A percentile compares a stretch with the other conserved stretches of the same genome.
phyloP scores from a whole-genome alignment of 2,329 filamentous ascomycete species.

The Neurospora crassa region DNA sequence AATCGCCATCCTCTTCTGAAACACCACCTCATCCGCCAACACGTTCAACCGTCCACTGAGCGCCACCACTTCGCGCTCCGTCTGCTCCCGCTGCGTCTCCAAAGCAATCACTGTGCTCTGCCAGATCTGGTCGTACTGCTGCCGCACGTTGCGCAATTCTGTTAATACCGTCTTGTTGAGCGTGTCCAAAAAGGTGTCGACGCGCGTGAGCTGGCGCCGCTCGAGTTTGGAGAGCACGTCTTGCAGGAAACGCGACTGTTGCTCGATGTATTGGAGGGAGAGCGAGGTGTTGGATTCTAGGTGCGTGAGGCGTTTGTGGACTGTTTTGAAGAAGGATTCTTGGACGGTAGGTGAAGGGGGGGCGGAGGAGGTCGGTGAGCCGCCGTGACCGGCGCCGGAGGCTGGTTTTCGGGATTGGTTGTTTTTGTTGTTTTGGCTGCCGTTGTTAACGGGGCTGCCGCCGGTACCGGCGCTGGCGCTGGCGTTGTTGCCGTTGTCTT shows the following conservation, averaged over 20 bases:
- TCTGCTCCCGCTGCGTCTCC: conserved; percentile 77
- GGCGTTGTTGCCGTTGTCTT: not conserved
- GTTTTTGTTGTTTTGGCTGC: conserved; percentile 18
- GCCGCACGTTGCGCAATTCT: conserved; percentile 67
- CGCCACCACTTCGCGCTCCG: conserved; percentile 73
- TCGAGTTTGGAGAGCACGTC: conserved; percentile 82
- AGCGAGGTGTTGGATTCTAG: conserved; percentile 89
- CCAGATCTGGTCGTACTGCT: conserved; percentile 94
- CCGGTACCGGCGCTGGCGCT: conserved; percentile 9
- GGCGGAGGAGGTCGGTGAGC: conserved; percentile 31
- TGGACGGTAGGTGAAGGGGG: conserved; percentile 70
- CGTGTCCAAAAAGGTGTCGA: conserved; percentile 68
- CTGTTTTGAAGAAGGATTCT: conserved; percentile 95
- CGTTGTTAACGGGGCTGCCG: not conserved
- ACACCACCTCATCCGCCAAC: conserved; percentile 84
- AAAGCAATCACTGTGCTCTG: conserved; percentile 89
- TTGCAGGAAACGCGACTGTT: conserved; percentile 82
- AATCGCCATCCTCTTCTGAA: conserved; percentile 86
- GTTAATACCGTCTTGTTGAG: conserved; percentile 81
- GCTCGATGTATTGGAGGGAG: conserved; percentile 91
- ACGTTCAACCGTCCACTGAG: conserved; percentile 73
- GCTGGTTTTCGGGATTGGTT: conserved; percentile 26
- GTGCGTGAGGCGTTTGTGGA: conserved; percentile 84
- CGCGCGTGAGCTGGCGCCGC: conserved; percentile 76
- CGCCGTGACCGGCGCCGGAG: conserved; percentile 18